A percentile compares a stretch with the other conserved stretches of the same genome.
Conservation (phyloP, 202 grass and related monocot species). For the Brachypodium distachyon region DNA sequence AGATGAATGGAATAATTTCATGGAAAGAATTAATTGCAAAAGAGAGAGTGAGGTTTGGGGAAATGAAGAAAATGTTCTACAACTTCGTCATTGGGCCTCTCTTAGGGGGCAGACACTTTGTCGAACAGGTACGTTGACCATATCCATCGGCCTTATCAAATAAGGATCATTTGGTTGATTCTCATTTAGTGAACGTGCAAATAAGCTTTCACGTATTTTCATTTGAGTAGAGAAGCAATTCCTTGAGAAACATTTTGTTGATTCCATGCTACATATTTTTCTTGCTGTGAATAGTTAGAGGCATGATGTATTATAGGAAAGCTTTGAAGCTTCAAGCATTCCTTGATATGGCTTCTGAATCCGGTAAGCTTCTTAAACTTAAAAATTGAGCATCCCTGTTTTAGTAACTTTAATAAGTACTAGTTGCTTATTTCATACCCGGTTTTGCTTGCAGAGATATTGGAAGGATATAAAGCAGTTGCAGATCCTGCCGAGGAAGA, state of each 20-base stretch:
- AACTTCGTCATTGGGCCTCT: conserved; percentile 93
- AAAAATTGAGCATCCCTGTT: background rate
- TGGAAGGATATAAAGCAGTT: conserved; percentile 76
- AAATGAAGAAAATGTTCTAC: conserved; percentile 88
- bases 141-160: conserved; percentile 1
- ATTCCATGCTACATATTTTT: background rate
- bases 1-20: conserved; percentile 99
- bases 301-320: conserved; percentile 94
- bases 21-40: conserved; percentile 92
- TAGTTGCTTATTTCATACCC: background rate
- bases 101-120: conserved; percentile 89
- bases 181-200: too few relatives aligned
- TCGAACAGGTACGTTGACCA: conserved; percentile 59
- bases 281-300: conserved; percentile 61
- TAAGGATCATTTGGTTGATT: conserved; percentile 21
- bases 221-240: too few relatives aligned
- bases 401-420: conserved; percentile 4
- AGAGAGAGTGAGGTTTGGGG: conserved; percentile 86
- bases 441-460: conserved; percentile 52
- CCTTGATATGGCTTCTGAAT: conserved; percentile 96
- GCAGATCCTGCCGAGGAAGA: conserved; percentile 55
- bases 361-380: conserved; percentile 45
- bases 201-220: too few relatives aligned
- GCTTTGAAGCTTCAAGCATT: conserved; percentile 95
- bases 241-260: conserved; percentile 13